These are phyloP conservation scores for Arabidopsis hybrid DNA, from an alignment of 441 rosid genomes.

Conservation along the genomic window DNA sequence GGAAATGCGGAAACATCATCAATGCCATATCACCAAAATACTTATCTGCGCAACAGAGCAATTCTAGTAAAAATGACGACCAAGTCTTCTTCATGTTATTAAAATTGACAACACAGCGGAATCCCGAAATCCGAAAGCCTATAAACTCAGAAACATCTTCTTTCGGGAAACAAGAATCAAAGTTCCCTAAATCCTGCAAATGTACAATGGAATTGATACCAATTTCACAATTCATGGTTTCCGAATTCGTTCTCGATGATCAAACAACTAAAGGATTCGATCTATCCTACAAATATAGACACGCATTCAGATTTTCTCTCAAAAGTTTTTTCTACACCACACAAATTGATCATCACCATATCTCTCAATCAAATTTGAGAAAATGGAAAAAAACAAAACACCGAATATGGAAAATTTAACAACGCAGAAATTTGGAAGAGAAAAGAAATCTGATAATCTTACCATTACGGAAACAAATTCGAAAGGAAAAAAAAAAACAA, in stretches of 20 bases:
- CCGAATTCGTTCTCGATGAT: slow-evolving; percentile 8
- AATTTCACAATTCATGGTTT: background rate
- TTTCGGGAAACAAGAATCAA: background rate
- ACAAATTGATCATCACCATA: slow-evolving; percentile 37
- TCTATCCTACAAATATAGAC: slow-evolving; percentile 11
- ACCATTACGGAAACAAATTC: slow-evolving; percentile 33
- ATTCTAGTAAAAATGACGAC: slow-evolving; percentile 33
- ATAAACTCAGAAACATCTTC: slow-evolving; percentile 2
- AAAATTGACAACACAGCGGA: slow-evolving; percentile 24
- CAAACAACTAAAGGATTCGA: background rate
- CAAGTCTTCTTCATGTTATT: slow-evolving; percentile 18
- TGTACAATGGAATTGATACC: background rate
- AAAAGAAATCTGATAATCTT: slow-evolving; percentile 23
- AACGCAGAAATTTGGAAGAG: background rate
- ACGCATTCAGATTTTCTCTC: slow-evolving; percentile 25
- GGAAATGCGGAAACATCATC: slow-evolving; percentile 48
- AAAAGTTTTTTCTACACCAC: slow-evolving; percentile 11
- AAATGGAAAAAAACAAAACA: background rate
- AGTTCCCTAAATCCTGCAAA: slow-evolving; percentile 12
- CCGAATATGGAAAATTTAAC: background rate
- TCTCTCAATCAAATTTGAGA: slow-evolving; percentile 33
- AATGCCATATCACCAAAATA: slow-evolving; percentile 40
- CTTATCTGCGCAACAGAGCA: slow-evolving; percentile 41
- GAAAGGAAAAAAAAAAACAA: slow-evolving; percentile 27
- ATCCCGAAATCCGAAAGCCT: slow-evolving; percentile 18